phyloP scores from a whole-genome alignment of 108 stramenopile genomes.

The Cylindrotheca fusiformis region DNA sequence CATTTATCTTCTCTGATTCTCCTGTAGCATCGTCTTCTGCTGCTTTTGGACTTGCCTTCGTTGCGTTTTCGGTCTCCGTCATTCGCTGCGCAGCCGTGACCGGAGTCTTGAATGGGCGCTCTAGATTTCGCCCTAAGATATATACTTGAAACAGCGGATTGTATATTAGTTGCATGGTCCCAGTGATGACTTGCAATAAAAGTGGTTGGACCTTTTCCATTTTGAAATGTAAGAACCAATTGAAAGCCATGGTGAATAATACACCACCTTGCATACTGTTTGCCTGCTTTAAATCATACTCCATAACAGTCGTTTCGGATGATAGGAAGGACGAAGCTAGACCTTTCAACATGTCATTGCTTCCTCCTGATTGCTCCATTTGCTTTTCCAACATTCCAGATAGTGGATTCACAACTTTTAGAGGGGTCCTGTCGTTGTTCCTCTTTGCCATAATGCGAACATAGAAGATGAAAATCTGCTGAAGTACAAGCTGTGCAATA shows the following conservation, averaged over 20 bases:
- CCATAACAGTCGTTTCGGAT: conserved; percentile 58
- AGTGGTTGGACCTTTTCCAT: conserved; percentile 82
- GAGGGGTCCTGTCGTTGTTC: conserved; percentile 60
- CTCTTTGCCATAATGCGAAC: conserved; percentile 56
- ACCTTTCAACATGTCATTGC: conserved; percentile 53
- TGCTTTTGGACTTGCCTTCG: too few species aligned
- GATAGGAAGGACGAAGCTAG: conserved; percentile 68
- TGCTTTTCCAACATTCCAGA: conserved; percentile 30
- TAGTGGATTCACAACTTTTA: conserved; percentile 50
- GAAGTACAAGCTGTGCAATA: conserved; percentile 43
- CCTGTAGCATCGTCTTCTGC: background rate
- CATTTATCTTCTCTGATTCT: conserved; percentile 5
- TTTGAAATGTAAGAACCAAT: conserved; percentile 83
- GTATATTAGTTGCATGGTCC: conserved; percentile 66
- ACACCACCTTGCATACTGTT: conserved; percentile 63
- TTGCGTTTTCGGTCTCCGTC: background rate
- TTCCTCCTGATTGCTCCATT: conserved; percentile 17
- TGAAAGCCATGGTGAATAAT: conserved; percentile 64
- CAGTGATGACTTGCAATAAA: conserved; percentile 61
- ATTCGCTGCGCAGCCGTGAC: background rate
- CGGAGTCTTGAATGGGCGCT: conserved; percentile 68
- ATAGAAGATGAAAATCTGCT: conserved; percentile 70
- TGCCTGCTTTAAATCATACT: conserved; percentile 77
- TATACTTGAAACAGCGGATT: conserved; percentile 86
- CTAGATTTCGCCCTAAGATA: conserved; percentile 75